A percentile compares a stretch with the other conserved stretches of the same genome.
These are phyloP conservation scores for Podosphaera xanthii DNA, from an alignment of 2,329 filamentous ascomycete species.

Conservation along the genomic window DNA sequence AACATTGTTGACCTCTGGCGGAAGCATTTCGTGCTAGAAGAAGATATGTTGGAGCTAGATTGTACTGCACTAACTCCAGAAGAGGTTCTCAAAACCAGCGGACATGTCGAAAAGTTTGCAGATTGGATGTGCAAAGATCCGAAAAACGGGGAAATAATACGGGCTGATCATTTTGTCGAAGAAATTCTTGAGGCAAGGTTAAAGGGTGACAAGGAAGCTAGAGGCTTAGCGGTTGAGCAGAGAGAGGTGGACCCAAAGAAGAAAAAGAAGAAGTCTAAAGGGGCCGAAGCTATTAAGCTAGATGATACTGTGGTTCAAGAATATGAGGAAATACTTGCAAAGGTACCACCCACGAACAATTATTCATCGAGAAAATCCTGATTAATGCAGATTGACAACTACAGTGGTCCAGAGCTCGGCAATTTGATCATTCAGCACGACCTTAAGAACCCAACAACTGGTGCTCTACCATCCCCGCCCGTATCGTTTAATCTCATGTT, in stretches of 20 bases:
- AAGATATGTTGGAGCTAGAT: slow-evolving; percentile 54
- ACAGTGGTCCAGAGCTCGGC: slow-evolving; percentile 65
- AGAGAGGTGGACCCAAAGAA: slow-evolving; percentile 47
- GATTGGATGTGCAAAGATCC: slow-evolving; percentile 99
- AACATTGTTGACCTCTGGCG: slow-evolving; percentile 52
- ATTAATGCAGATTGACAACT: slow-evolving; percentile 61
- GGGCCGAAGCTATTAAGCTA: slow-evolving; percentile 59
- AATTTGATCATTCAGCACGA: slow-evolving; percentile 77
- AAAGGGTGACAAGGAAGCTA: slow-evolving; percentile 79
- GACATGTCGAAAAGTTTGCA: slow-evolving; percentile 83
- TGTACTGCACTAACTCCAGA: slow-evolving; percentile 85
- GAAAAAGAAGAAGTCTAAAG: slow-evolving; percentile 77
- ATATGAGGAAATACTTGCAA: slow-evolving; percentile 77
- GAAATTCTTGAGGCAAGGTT: slow-evolving; percentile 71
- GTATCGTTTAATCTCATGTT: slow-evolving; percentile 98
- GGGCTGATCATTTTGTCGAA: slow-evolving; percentile 91
- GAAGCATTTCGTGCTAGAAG: slow-evolving; percentile 51
- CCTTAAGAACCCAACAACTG: slow-evolving; percentile 68
- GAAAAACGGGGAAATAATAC: slow-evolving; percentile 88
- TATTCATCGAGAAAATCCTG: slow-evolving; percentile 2
- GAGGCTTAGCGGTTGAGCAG: slow-evolving; percentile 58
- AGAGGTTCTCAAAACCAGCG: slow-evolving; percentile 82
- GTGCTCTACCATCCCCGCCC: slow-evolving; percentile 52
- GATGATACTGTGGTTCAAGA: slow-evolving; percentile 70
- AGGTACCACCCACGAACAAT: slow-evolving; percentile 16